Conservation (phyloP, 1,284 basidiomycete species). For the Meripilus lineatus region DNA sequence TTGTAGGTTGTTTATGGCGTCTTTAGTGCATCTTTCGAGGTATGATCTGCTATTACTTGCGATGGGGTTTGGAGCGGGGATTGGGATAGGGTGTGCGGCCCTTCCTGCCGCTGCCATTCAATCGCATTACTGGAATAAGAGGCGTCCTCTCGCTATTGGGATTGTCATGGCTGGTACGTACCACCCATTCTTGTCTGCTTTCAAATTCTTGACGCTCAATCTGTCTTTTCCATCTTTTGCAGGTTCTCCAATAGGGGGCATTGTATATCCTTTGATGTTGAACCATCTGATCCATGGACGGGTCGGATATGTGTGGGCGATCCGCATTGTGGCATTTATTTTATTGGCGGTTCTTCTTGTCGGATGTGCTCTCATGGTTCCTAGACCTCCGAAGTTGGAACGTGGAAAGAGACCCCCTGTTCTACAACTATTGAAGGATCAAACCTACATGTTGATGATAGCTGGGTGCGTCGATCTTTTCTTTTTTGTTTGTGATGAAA, state of each 20-base stretch:
- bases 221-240: too few relatives aligned
- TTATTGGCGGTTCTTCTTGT: conserved; percentile 2
- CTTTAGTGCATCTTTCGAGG: conserved; percentile 11
- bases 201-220: too few relatives aligned
- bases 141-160: conserved; percentile 13
- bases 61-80: conserved; percentile 34
- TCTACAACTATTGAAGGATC: background rate
- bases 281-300: conserved; percentile 19
- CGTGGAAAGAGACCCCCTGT: background rate
- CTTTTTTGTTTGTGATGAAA: too few relatives aligned
- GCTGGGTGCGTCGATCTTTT: too few relatives aligned
- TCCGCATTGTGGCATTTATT: conserved; percentile 6
- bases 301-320: conserved; percentile 7
- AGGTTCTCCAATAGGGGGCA: conserved; percentile 14
- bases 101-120: conserved; percentile 7
- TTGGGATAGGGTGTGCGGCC: conserved; percentile 36
- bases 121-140: conserved; percentile 10
- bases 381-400: conserved; percentile 19
- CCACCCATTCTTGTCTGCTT: too few relatives aligned
- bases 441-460: conserved; percentile 3
- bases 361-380: conserved; percentile 3
- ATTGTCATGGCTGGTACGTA: too few relatives aligned
- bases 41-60: conserved; percentile 21
- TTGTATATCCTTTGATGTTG: conserved; percentile 2
- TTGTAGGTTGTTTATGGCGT: conserved; percentile 21